A percentile compares a stretch with the other conserved stretches of the same genome.
Conservation (phyloP, 192 early-diverging fungal genomes). For the Backusella circina region DNA sequence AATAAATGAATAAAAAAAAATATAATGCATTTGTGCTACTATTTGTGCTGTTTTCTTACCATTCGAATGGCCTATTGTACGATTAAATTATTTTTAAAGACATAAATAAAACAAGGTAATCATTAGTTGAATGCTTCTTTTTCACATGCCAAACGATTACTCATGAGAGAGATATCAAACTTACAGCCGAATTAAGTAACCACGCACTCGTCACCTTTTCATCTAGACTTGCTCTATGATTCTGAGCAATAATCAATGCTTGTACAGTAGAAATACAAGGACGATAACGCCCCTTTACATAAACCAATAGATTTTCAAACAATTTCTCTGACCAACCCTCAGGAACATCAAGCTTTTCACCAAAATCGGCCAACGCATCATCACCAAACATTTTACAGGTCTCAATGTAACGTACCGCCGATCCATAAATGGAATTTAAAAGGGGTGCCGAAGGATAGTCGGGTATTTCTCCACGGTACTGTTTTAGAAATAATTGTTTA, state of each 20-base stretch:
- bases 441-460: conserved; percentile 30
- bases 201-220: conserved; percentile 22
- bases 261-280: conserved; percentile 30
- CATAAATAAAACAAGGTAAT: not conserved
- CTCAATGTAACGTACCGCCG: conserved; percentile 30
- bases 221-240: conserved; percentile 28
- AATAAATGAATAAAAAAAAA: not conserved
- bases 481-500: conserved; percentile 56
- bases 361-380: conserved; percentile 8
- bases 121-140: not conserved
- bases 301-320: conserved; percentile 27
- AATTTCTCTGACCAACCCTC: conserved; percentile 27
- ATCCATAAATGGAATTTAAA: conserved; percentile 29
- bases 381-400: conserved; percentile 21
- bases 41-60: not conserved
- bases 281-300: conserved; percentile 19
- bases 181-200: conserved; percentile 28
- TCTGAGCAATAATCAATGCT: conserved; percentile 31
- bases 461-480: conserved; percentile 22
- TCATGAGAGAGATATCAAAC: not conserved
- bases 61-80: conserved; percentile 50
- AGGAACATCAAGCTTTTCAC: conserved; percentile 17
- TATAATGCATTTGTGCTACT: not conserved
- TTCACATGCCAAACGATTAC: not conserved
- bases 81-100: not conserved